Base-by-base conservation (phyloP, 2,329 filamentous ascomycete species). In the Ascocoryne sarcoides region DNA sequence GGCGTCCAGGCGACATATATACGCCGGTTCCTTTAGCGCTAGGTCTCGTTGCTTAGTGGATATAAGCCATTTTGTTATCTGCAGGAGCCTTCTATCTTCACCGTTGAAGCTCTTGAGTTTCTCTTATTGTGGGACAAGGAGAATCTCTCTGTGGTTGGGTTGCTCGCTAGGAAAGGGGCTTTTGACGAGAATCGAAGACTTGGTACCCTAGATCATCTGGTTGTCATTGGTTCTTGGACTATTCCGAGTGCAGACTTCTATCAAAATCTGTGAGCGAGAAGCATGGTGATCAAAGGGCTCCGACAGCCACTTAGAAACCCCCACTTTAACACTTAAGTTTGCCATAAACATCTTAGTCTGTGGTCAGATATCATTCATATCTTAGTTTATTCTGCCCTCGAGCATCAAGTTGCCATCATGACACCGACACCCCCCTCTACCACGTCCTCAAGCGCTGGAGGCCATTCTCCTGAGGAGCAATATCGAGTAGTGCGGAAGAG, bases 401-500 rank as follows among this genome's bases (percentile, higher is more conserved):
- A 45, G 26, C 37, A 45, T 46, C 37, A 39, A 41, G 42, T 48
- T 41, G 46, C 50, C 41, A 51, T 49, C 42, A 86, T 87, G 83
- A 78, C 79, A 45, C 83, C 83, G 17, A 88, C 84, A 37, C 82
- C 85, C 40, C 79, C 82, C 15, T 88, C 84, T 20, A 85, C 82
- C 39, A 81, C 79, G 26, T 84, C 85, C 7, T 92, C 87, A 12
- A 79, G 69, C 49, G 79, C 79, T 44, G 77, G 82, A 49, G 73
- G 69, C 17, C 82, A 84, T 47, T 94, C 88, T 32, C 87, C 89
- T 23, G 86, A 95, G 61, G 78, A 84, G 39, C 83, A 90, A 51
- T 94, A 85, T 57, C 78, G 86, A 53, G 82, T 95, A 37, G 84
- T 95, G 44, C 81, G 90, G 51, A 94, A 93, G 68, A 78, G 90